Evolutionary conservation across 169 alveolate genomes (phyloP), one percentile per base, ranked within the genome.

Genomic region (Plasmodium inui): DNA sequence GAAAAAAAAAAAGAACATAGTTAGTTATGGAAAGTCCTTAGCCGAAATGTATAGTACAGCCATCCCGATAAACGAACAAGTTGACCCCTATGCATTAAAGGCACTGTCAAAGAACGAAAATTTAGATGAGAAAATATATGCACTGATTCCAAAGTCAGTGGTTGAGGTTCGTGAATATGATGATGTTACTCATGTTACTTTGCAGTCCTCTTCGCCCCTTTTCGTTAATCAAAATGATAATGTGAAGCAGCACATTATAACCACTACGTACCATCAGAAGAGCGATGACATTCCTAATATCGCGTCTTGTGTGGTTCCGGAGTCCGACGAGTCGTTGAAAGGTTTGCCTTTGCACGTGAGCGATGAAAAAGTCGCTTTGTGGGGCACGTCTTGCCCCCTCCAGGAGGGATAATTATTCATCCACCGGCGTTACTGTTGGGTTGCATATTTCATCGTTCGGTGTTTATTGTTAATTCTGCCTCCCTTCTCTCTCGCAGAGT

Each of bases 41-140:
- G 89, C 79, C 28, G 94, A 88, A 34, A 88, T 88, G 89, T 88
- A 88, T 79, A 88, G 94, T 88, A 57, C 94, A 88, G 94, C 94
- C 8, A 88, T 88, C 30, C 94, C 94, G 19, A 57, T 88, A 57
- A 88, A 44, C 53, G 94, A 88, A 37, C 28, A 78, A 26, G 86
- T 88, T 1, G 89, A 88, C 78, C 80, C 94, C 53, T 61, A 88
- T 88, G 94, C 82, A 78, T 55, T 88, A 79, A 88, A 88, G 71
- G 94, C 88, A 19, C 81, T 79, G 41, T 79, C 94, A 46, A 53
- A 88, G 81, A 79, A 88, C 81, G 83, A 67, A 26, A 79, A 79
- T 79, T 30, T 88, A 78, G 22, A 80, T 28, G 82, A 88, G 53
- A 88, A 88, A 44, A 14, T 88, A n/a, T 88, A 88, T 79, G 94